Evolutionary conservation across 768 basidiomycete genomes (phyloP).

Genomic region (Boletellus ananiceps): DNA sequence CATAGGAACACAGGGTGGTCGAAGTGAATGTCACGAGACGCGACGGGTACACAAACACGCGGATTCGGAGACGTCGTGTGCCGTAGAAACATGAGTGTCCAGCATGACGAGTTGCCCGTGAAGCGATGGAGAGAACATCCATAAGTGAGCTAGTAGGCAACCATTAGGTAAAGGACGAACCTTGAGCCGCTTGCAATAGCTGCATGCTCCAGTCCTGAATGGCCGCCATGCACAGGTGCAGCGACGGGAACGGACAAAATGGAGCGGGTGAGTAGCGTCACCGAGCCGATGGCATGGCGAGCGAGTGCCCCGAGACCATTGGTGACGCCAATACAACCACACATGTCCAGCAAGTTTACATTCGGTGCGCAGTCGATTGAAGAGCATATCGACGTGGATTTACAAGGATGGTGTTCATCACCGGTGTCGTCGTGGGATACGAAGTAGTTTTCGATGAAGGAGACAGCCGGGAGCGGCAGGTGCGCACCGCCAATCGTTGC

Average conservation of each 20-base stretch:
- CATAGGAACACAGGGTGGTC: neutral
- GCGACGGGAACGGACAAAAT: conserved; percentile 7
- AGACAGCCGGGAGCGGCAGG: conserved; percentile 3
- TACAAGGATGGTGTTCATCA: neutral
- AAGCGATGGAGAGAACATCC: conserved; percentile 10
- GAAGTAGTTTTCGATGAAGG: neutral
- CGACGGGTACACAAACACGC: conserved; percentile 9
- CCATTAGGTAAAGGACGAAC: conserved; percentile 37
- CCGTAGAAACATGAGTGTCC: conserved; percentile 11
- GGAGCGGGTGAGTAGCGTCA: conserved; percentile 7
- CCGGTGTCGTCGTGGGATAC: conserved; percentile 1
- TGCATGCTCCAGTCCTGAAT: conserved; percentile 74
- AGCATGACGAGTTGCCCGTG: conserved; percentile 3
- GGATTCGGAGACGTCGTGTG: conserved; percentile 16
- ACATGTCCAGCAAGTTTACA: conserved; percentile 3
- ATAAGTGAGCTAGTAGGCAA: conserved; percentile 19
- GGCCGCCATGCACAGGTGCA: conserved; percentile 3
- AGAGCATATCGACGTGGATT: neutral
- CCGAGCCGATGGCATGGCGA: conserved; percentile 12
- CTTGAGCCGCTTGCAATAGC: conserved; percentile 85
- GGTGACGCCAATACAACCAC: neutral
- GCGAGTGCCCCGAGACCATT: neutral
- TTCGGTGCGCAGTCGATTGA: conserved; percentile 1
- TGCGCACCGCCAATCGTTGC: conserved; percentile 12
- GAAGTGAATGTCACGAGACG: conserved; percentile 4